Percentiles rank a stretch among this genome's conserved stretches.
phyloP scores from a whole-genome alignment of 768 basidiomycete species.

The Amyloporia xantha region DNA sequence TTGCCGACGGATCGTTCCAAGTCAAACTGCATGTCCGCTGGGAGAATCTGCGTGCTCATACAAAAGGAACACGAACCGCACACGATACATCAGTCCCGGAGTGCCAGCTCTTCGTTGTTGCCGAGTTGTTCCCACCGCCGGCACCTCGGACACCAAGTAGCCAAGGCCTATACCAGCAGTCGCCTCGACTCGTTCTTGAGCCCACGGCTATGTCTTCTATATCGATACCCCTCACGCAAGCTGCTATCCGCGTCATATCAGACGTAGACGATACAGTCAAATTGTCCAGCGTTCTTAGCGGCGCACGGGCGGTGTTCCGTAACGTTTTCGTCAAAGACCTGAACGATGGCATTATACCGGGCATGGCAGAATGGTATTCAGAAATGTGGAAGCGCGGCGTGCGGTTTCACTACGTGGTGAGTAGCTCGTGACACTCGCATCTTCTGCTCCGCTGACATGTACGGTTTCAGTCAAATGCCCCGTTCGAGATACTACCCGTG shows the following conservation, averaged over 20 bases:
- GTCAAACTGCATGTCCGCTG: slow-evolving; percentile 56
- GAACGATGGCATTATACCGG: slow-evolving; percentile 71
- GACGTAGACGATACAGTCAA: slow-evolving; percentile 96
- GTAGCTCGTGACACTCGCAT: slow-evolving; percentile 23
- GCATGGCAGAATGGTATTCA: slow-evolving; percentile 77
- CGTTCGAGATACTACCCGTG: slow-evolving; percentile 77
- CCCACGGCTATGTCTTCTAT: slow-evolving; percentile 17
- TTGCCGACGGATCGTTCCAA: slow-evolving; percentile 69
- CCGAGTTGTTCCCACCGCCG: slow-evolving; percentile 43
- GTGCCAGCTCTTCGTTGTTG: slow-evolving; percentile 48
- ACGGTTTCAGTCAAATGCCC: slow-evolving; percentile 69
- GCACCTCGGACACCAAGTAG: slow-evolving; percentile 26
- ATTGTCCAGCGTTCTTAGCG: slow-evolving; percentile 65
- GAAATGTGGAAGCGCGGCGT: slow-evolving; percentile 65
- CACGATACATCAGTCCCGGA: slow-evolving; percentile 40
- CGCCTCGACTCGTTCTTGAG: background rate
- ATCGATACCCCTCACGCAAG: slow-evolving; percentile 43
- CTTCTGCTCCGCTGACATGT: background rate
- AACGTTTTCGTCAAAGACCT: slow-evolving; percentile 90
- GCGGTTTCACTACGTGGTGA: slow-evolving; percentile 83
- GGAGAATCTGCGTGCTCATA: slow-evolving; percentile 62
- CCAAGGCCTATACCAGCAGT: too few relatives aligned
- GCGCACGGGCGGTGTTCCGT: slow-evolving; percentile 76
- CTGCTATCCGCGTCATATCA: slow-evolving; percentile 73
- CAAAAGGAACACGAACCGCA: slow-evolving; percentile 47